Evolutionary conservation across 768 basidiomycete genomes (phyloP), one percentile per base, ranked within the genome.

Genomic region (Roridomyces roridus): DNA sequence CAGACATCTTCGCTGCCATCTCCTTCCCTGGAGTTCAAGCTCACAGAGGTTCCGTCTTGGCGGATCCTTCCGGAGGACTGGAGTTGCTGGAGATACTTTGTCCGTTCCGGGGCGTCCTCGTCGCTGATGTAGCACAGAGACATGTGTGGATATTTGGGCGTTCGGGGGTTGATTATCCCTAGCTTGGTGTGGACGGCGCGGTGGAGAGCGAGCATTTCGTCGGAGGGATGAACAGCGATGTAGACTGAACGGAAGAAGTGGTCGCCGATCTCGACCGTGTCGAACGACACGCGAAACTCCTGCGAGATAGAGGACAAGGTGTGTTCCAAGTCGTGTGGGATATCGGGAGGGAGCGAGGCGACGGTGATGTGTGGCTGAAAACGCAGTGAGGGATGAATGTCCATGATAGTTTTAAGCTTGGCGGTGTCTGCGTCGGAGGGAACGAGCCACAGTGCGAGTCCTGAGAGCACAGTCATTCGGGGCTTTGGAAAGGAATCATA

Each of bases 301-400:
- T 58, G 11, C 8, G 81, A 76, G 17, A 86, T 60, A 6, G 80
- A 72, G 1, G 72, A 64, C 4, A 78, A 70, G 25, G 85, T 72
- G 14, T 68, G 57, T 17, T 72, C 59, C 11, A 75, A 61, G 17
- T 74, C 41, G 17, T 60, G 60, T n/a, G 61, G 62, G 34, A 66
- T 59, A 24, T 60, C 65, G 37, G 71, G 15, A 34, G 31, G 82
- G 59, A 73, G 76, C 40, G 70, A 79, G 55, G 69, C 82, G 63
- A 93, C 82, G 0, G 91, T 92, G 65, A 92, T 80, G 69, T 93
- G 91, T 6, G 89, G 88, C 34, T 80, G 66, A 68, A 91, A 85
- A 21, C 63, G 54, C 1, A 88, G 87, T 66, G 43, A 60, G 50
- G 72, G 73, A 46, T 69, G 65, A 55, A 76, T 58, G 7, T 62